Evolutionary conservation across 164 flowering plant species (phyloP), one percentile per base, ranked within the genome.

Genomic region (Chimonanthus salicifolius): DNA sequence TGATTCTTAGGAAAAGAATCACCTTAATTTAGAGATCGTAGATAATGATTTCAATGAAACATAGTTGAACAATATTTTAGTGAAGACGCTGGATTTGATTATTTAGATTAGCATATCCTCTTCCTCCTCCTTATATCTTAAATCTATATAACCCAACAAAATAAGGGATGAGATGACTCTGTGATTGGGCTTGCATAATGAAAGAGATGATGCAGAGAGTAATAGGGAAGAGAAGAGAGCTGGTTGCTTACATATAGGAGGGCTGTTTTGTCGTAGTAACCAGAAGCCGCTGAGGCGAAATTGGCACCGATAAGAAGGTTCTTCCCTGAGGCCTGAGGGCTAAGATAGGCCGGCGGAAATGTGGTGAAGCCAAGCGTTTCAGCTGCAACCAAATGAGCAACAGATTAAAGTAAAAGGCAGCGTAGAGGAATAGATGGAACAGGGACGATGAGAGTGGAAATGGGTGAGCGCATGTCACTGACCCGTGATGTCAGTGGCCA

Each of bases 401-500:
- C 46, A 62, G 21, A 6, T 69, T 18, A 62, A 5, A 48, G n/a
- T 15, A 20, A 3, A 13, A 16, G 43, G 20, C 4, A 3, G 11
- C 9, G 49, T 16, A 4, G 21, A 48, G 43, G 5, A 21, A 54
- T 33, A 33, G 60, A 7, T 54, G 16, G 16, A 54, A 54, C 60
- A 54, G 60, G 16, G 11, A 11, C 60, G 16, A n/a, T 54, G 11
- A 9, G 16, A 54, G 16, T 11, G 16, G 60, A 13, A 54, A 47
- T 44, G 60, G 4, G 60, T 54, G 16, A 54, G 11, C 60, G 16
- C 60, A 54, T 13, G 11, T 6, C 6, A 77, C 75, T 71, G 82
- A 82, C 99, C 99, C 69, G 96, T 95, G 68, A 91, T 74, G 73
- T 95, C 99, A 69, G 99, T 95, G 70, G 97, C 99, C 45, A 95